Percentiles rank a stretch among this genome's conserved stretches.
These are phyloP conservation scores for Diaporthe eres DNA, from an alignment of 2,329 filamentous ascomycete species.

Conservation along the genomic window DNA sequence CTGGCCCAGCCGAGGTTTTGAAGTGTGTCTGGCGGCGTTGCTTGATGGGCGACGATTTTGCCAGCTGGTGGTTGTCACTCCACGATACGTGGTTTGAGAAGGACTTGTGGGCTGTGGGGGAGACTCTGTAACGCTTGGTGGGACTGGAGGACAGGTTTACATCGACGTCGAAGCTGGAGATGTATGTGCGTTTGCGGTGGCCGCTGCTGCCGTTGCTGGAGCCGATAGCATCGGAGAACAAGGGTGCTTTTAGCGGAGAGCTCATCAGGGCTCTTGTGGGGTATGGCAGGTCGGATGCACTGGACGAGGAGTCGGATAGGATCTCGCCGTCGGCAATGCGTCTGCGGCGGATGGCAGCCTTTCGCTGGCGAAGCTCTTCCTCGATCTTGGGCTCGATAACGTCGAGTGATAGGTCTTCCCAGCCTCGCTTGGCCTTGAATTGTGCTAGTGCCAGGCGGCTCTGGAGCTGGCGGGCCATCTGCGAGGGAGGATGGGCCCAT, in stretches of 20 bases:
- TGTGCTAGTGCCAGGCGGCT: constrained; percentile 95
- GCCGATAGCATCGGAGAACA: constrained; percentile 87
- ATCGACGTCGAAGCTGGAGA: constrained; percentile 69
- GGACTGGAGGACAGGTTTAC: constrained; percentile 67
- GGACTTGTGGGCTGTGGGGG: constrained; percentile 73
- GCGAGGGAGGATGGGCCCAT: constrained; percentile 42
- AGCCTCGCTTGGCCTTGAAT: constrained; percentile 97
- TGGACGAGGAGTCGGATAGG: constrained; percentile 89
- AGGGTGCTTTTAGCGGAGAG: constrained; percentile 84
- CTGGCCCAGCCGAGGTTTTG: constrained; percentile 77
- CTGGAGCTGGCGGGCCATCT: constrained; percentile 95
- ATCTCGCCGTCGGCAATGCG: constrained; percentile 79
- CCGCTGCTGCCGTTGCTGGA: constrained; percentile 78
- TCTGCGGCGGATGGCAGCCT: constrained; percentile 68
- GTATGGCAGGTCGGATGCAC: constrained; percentile 82
- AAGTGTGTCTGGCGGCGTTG: constrained; percentile 82
- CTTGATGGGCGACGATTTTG: constrained; percentile 90
- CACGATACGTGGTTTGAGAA: constrained; percentile 72
- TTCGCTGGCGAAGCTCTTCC: constrained; percentile 70
- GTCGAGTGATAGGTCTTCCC: constrained; percentile 90
- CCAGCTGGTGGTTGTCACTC: constrained; percentile 82
- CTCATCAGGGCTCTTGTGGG: constrained; percentile 80
- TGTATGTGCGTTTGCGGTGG: constrained; percentile 75
- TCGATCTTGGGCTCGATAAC: constrained; percentile 88
- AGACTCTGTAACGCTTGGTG: constrained; percentile 79